Conservation (phyloP, 192 early-diverging fungal genomes). For the Gonapodya prolifera region DNA sequence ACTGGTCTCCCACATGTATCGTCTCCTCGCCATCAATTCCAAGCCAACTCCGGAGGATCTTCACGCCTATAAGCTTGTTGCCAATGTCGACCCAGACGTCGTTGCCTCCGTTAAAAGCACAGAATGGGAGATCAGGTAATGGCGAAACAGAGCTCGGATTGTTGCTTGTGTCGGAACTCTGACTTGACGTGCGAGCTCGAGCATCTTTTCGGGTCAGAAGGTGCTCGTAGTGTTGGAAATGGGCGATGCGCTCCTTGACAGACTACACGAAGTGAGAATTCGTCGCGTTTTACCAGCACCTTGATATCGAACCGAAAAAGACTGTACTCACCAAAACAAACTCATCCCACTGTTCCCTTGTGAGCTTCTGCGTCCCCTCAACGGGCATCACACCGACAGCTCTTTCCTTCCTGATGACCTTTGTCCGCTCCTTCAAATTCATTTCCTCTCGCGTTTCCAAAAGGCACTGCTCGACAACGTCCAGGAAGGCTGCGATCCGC, state of each 20-base stretch:
- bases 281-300: neutral
- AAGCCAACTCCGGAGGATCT: constrained; percentile 58
- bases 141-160: neutral
- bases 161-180: neutral
- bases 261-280: neutral
- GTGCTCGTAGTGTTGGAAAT: neutral
- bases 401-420: constrained; percentile 59
- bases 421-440: constrained; percentile 39
- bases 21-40: constrained; percentile 43
- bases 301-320: neutral
- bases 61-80: constrained; percentile 86
- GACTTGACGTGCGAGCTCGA: neutral
- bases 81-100: constrained; percentile 92
- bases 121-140: constrained; percentile 52
- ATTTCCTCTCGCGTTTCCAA: constrained; percentile 45
- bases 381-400: constrained; percentile 48
- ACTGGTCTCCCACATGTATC: constrained; percentile 85
- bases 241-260: neutral
- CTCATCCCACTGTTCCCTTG: constrained; percentile 78
- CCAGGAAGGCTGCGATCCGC: constrained; percentile 32
- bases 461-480: constrained; percentile 61
- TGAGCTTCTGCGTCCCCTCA: constrained; percentile 31
- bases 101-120: constrained; percentile 82
- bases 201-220: neutral
- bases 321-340: constrained; percentile 50